Conservation (phyloP, 2,329 filamentous ascomycete genomes). For the Ophiostoma sp. region DNA sequence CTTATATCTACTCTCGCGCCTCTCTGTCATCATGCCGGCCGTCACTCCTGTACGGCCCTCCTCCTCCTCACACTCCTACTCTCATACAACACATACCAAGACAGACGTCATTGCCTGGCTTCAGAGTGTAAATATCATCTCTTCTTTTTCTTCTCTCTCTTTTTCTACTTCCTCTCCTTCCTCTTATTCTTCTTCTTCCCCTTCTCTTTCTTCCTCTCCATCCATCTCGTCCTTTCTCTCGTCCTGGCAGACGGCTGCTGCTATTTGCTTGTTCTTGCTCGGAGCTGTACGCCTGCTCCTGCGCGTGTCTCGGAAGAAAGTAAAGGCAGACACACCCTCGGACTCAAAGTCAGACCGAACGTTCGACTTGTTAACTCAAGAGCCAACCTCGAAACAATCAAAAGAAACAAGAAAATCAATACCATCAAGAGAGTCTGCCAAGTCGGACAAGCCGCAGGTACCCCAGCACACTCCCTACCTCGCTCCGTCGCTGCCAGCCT, state of each 20-base stretch:
- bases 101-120: not conserved
- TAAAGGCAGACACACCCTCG: not conserved
- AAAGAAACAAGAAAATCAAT: too few species aligned
- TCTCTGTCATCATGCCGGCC: conserved; percentile 11
- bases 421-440: too few species aligned
- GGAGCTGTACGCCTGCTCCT: not conserved
- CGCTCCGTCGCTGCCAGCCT: not conserved
- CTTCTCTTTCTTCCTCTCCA: not conserved
- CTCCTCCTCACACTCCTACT: not conserved
- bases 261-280: not conserved
- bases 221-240: not conserved
- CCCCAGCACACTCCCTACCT: too few species aligned
- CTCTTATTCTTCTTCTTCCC: not conserved
- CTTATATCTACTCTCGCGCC: not conserved
- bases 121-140: not conserved
- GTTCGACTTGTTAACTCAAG: too few species aligned
- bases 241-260: not conserved
- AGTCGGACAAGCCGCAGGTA: too few species aligned
- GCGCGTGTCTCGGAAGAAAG: not conserved
- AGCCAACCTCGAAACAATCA: too few species aligned
- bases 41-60: not conserved
- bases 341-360: too few species aligned
- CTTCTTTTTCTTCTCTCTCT: not conserved
- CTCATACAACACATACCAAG: not conserved
- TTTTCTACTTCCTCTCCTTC: not conserved